phyloP scores from a whole-genome alignment of 179 eudicot genomes.

The Silene noctiflora region DNA sequence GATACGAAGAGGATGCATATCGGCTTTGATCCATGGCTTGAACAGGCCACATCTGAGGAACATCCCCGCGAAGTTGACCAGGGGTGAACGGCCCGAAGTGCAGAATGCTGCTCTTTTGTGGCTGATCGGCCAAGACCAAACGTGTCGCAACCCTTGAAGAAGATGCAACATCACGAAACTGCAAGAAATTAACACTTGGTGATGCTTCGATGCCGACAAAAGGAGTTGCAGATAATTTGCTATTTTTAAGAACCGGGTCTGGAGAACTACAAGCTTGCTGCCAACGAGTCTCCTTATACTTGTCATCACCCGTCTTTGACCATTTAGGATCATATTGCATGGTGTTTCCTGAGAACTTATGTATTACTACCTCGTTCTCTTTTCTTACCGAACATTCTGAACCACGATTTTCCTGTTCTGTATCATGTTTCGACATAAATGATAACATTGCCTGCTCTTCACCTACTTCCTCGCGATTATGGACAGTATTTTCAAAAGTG shows the following conservation, averaged over 20 bases:
- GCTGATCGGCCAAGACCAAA: slow-evolving; percentile 14
- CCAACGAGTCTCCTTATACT: slow-evolving; percentile 3
- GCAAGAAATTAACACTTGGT: slow-evolving; percentile 6
- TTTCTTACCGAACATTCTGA: slow-evolving; percentile 22
- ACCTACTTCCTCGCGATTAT: slow-evolving; percentile 18
- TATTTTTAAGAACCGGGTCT: slow-evolving; percentile 15
- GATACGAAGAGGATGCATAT: slow-evolving; percentile 8
- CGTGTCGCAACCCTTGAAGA: slow-evolving; percentile 8
- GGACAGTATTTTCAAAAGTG: slow-evolving; percentile 10
- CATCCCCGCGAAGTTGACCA: slow-evolving; percentile 13
- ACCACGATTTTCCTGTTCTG: slow-evolving; percentile 20
- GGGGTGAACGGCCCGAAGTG: slow-evolving; percentile 18
- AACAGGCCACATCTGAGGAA: slow-evolving; percentile 17
- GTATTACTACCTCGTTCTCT: slow-evolving; percentile 20
- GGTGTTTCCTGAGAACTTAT: slow-evolving; percentile 14
- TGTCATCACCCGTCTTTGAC: slow-evolving; percentile 17
- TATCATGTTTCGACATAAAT: slow-evolving; percentile 26
- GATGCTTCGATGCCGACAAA: slow-evolving; percentile 11
- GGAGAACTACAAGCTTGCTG: slow-evolving; percentile 14
- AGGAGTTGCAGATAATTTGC: slow-evolving; percentile 15
- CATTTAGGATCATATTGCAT: slow-evolving; percentile 19
- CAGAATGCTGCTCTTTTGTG: not conserved
- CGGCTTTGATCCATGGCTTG: slow-evolving; percentile 20
- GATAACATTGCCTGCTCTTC: slow-evolving; percentile 17
- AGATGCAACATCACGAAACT: slow-evolving; percentile 16